These are phyloP conservation scores for Pluteus cervinus DNA, from an alignment of 768 basidiomycete species.

Conservation along the genomic window DNA sequence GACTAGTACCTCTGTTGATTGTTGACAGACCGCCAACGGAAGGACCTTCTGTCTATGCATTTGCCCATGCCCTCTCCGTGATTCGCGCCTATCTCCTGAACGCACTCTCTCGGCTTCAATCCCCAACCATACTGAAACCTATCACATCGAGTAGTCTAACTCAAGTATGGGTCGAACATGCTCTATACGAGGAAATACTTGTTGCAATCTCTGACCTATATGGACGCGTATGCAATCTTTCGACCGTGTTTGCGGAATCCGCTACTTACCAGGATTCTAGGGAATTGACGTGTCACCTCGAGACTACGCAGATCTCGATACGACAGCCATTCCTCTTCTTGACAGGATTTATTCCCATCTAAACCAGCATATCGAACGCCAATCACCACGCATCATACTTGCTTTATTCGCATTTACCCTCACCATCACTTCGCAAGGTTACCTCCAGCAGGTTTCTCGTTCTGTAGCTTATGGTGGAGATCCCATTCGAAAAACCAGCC, in stretches of 20 bases:
- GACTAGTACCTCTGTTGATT: conserved; percentile 2
- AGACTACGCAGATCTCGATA: conserved; percentile 38
- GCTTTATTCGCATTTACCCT: conserved; percentile 67
- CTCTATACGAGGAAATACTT: conserved; percentile 40
- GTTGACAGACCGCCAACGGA: conserved; percentile 34
- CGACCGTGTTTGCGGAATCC: conserved; percentile 2
- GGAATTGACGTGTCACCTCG: conserved; percentile 29
- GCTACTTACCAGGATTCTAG: not conserved
- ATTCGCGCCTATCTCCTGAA: conserved; percentile 47
- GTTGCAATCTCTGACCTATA: conserved; percentile 52
- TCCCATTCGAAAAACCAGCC: conserved; percentile 17
- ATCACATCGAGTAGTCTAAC: too few relatives aligned
- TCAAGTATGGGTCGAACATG: conserved; percentile 46
- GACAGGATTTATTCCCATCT: conserved; percentile 58
- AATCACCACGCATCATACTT: conserved; percentile 39
- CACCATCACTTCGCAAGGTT: conserved; percentile 55
- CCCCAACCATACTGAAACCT: conserved; percentile 13
- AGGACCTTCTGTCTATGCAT: conserved; percentile 57
- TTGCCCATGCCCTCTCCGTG: conserved; percentile 58
- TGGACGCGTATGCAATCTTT: conserved; percentile 42
- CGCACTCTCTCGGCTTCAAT: conserved; percentile 32
- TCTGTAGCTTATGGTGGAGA: conserved; percentile 50
- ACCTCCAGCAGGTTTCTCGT: conserved; percentile 49
- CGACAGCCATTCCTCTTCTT: conserved; percentile 44
- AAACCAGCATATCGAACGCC: conserved; percentile 43